Evolutionary conservation across 805 yeast species (phyloP), one percentile per base, ranked within the genome.

Genomic region (Teunomyces gatunensis): DNA sequence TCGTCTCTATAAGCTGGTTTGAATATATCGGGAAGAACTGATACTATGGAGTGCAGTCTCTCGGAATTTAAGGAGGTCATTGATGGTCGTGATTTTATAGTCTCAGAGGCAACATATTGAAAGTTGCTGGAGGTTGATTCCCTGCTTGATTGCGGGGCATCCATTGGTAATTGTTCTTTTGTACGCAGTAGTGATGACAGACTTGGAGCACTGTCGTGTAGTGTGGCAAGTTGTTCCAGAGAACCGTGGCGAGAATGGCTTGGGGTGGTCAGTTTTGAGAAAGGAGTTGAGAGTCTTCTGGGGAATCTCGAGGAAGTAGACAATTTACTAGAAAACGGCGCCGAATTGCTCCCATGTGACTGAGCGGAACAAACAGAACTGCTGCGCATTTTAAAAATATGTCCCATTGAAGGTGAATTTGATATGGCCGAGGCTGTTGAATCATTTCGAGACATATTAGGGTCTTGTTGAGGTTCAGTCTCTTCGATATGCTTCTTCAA

Each of bases 341-440:
- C n/a, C 15, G 30, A 33, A 28, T 45, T 50, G 3, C 37, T 36
- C 37, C 29, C 42, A 5, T 37, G 29, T 21, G 62, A 54, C 9
- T 47, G 51, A 11, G 54, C 42, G 2, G 63, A 56, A 5, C 60
- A 49, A 11, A 57, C 29, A 6, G 63, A 59, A 37, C 60, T 54
- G 44, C 57, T 54, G 10, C 61, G 48, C 43, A 58, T 48, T 18
- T 48, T 39, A 11, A 33, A 23, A 4, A 30, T 28, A 13, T 36
- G 40, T 32, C 36, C 40, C 10, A 37, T 32, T 4, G 49, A 9
- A 15, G 50, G 25, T 2, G 52, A 27, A n/a, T 32, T 21, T 11
- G 50, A 39, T 2, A 28, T 23, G 10, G 39, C 15, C 5, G 50
- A 43, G 11, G 23, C 20, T 4, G 25, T 41, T 5, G 50, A 46